Base-by-base conservation (phyloP, 352 stramenopile species). In the Phytopythium delawarense region DNA sequence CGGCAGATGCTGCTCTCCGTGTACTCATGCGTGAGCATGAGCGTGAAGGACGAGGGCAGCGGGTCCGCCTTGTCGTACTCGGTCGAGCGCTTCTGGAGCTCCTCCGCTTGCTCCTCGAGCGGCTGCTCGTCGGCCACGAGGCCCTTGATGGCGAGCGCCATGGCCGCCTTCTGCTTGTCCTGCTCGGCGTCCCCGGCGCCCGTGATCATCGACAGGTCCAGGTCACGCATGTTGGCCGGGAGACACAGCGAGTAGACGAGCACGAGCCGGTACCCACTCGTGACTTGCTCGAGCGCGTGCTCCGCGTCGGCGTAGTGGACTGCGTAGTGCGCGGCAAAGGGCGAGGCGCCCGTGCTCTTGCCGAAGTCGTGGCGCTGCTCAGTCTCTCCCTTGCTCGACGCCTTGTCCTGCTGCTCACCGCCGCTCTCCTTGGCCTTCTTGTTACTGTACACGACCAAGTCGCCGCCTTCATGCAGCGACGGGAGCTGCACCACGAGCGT, bases 401-500 rank as follows among this genome's bases (percentile, higher is more conserved):
- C 59, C 20, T 46, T 58, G 30, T 58, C 52, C 2, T 50, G 25
- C 44, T 30, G 15, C 20, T 50, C n/a, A n/a, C 20, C 16, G 44
- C 35, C 21, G 52, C 16, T 34, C 7, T 28, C 16, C 20, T 45
- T 34, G 15, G 16, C 52, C 34, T 57, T 57, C 16, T 57, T 57
- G 50, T 57, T 34, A 11, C 13, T 45, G 52, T 60, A 64, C 4
- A 76, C 61, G 6, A 67, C 25, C 21, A 74, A 42, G 21, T 77
- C 66, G 5, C 63, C 70, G 12, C 66, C 70, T 23, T 57, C 45
- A 49, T 75, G 67, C 9, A 32, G 23, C 25, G 68, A 64, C 5
- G 76, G 74, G 18, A 82, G 64, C 56, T 80, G 56, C 5, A 85
- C 56, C 48, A 84, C 61, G 4, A 85, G 57, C n/a, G 76, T 80